Base-by-base conservation (phyloP, 2,329 filamentous ascomycete genomes). In the Coleophoma crateriformis region DNA sequence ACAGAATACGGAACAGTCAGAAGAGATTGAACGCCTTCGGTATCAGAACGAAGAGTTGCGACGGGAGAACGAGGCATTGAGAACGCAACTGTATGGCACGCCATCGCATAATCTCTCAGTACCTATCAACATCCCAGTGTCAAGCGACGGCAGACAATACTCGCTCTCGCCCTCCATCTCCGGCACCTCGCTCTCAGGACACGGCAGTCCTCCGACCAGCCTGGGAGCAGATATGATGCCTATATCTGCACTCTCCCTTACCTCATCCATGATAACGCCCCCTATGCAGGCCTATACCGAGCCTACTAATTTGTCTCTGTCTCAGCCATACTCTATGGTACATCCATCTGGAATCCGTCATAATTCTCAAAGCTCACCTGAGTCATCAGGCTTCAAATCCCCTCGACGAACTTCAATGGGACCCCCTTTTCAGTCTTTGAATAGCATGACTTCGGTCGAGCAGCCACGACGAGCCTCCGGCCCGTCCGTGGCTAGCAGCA, bases 11-110 rank as follows among this genome's bases (percentile, higher is more conserved):
- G 63, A 67, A 46, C 68, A 71, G 54, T 63, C 65, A 10, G 67
- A 70, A 55, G 68, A 71, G 56, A 66, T 72, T 39, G 66, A 70
- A 47, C 64, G 65, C 6, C 61, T 72, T 43, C 63, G 68, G 45
- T 66, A 62, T 44, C 66, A 71, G 45, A 71, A 70, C 41, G 62
- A 66, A 6, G 67, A 69, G 40, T 64, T 72, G 17, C 60, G 59
- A 40, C 60, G 65, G 54, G 68, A 72, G 50, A 72, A 71, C 50
- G 67, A 71, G 52, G 56, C 64, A 19, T 56, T 72, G 20, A 63
- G 62, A 50, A 56, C 64, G 48, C 63, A 65, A 47, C 51, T 66
- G 33, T 68, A 68, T 52, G 64, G 62, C 8, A 64, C 66, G 27
- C 57, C 62, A 14, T 65, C 63, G 45, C 62, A 38, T 38, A 17